Evolutionary conservation across 257 asterid genomes (phyloP).

Genomic region (Lycium ferocissimum): DNA sequence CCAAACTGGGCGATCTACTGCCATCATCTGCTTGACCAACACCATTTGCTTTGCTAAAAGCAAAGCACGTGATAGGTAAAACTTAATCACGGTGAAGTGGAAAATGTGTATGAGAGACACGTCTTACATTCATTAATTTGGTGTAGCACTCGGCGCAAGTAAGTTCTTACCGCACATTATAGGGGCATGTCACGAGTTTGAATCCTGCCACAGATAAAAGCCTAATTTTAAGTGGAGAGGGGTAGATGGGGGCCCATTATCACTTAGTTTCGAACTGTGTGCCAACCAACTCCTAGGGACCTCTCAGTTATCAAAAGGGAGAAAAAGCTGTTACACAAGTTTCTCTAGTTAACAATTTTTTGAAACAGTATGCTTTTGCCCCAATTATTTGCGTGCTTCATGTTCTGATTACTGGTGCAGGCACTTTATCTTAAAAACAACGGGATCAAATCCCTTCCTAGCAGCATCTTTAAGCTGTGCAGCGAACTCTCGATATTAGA

Average conservation of each 20-base stretch:
- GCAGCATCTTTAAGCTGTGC: slow-evolving; percentile 62
- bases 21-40: slow-evolving; percentile 4
- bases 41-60: slow-evolving; percentile 2
- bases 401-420: slow-evolving; percentile 47
- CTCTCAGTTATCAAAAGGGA: neutral
- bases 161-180: neutral
- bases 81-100: neutral
- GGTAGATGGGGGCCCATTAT: neutral
- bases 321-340: neutral
- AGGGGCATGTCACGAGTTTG: no score
- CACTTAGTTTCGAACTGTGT: neutral
- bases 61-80: neutral
- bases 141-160: neutral
- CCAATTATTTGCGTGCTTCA: neutral
- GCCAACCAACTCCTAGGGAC: neutral
- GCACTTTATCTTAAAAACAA: slow-evolving; percentile 74
- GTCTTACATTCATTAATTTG: neutral
- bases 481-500: slow-evolving; percentile 77
- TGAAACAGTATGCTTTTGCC: neutral
- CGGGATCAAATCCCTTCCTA: slow-evolving; percentile 78
- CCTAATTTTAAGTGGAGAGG: neutral
- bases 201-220: no score
- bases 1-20: neutral
- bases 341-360: neutral
- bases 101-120: neutral